Conservation (phyloP, 257 asterid species). For the Nicotiana paniculata region DNA sequence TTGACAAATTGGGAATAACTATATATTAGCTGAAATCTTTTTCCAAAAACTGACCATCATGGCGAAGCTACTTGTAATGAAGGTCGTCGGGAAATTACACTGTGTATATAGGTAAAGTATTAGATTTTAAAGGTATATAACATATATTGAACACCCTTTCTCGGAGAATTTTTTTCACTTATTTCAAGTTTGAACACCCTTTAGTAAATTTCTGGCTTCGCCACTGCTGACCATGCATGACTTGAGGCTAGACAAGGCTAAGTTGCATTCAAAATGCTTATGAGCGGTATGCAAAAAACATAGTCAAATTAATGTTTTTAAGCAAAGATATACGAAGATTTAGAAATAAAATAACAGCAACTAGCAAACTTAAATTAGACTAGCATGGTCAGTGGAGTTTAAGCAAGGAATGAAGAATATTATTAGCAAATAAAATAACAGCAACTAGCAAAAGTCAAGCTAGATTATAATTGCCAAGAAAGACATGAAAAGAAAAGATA, state of each 20-base stretch:
- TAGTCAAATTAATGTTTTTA: not conserved
- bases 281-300: not conserved
- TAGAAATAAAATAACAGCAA: not conserved
- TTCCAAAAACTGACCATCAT: not conserved
- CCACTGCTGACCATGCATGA: not conserved
- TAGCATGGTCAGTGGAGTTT: not conserved
- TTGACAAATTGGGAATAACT: not conserved
- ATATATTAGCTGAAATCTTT: not conserved
- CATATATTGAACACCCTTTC: too few species aligned
- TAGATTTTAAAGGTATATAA: too few species aligned
- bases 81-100: too few species aligned
- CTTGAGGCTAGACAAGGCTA: not conserved
- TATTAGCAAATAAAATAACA: not conserved
- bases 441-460: not conserved
- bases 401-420: not conserved
- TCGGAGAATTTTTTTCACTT: too few species aligned
- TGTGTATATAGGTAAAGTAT: too few species aligned
- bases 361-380: not conserved
- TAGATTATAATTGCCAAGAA: not conserved
- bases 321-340: not conserved
- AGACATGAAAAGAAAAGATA: not conserved
- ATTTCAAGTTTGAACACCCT: too few species aligned
- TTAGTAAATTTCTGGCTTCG: too few species aligned
- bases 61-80: too few species aligned
- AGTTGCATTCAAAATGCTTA: not conserved